A percentile compares a stretch with the other conserved stretches of the same genome.
Evolutionary conservation across 2,329 filamentous ascomycete species (phyloP).

Genomic region (Penicillium sp.): DNA sequence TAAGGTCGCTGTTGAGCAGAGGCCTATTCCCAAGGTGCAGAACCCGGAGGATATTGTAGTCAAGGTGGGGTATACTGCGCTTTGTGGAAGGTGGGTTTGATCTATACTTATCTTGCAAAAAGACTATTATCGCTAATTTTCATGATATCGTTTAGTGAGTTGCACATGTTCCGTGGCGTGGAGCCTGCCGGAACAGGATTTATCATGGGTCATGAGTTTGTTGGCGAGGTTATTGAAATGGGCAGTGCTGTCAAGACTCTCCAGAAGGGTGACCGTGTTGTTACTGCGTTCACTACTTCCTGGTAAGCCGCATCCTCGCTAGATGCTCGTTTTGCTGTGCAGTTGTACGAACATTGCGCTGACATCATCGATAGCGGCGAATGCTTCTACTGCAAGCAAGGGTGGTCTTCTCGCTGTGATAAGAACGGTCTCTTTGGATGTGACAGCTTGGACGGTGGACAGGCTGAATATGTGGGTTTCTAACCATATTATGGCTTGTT

Average conservation of each 20-base stretch:
- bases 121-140: background rate
- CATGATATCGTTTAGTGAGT: constrained; percentile 57
- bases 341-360: constrained; percentile 3
- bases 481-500: background rate
- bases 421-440: constrained; percentile 71
- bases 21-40: constrained; percentile 73
- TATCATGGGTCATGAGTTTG: constrained; percentile 80
- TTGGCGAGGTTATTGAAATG: constrained; percentile 68
- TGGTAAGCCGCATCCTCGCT: constrained; percentile 54
- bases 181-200: constrained; percentile 66
- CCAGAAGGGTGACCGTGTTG: constrained; percentile 72
- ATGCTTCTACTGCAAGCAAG: constrained; percentile 82
- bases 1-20: constrained; percentile 73
- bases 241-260: constrained; percentile 69
- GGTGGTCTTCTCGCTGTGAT: constrained; percentile 74
- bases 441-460: constrained; percentile 68
- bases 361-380: constrained; percentile 50
- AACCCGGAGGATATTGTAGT: constrained; percentile 75
- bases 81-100: constrained; percentile 76
- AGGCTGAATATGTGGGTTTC: constrained; percentile 68
- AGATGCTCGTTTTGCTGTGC: background rate
- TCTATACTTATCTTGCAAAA: background rate
- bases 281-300: constrained; percentile 79
- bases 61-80: constrained; percentile 76
- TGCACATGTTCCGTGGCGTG: constrained; percentile 83